Percentiles rank a stretch among this genome's conserved stretches.
Conservation (phyloP, 139 green algal genomes). For the Volvox africanus region DNA sequence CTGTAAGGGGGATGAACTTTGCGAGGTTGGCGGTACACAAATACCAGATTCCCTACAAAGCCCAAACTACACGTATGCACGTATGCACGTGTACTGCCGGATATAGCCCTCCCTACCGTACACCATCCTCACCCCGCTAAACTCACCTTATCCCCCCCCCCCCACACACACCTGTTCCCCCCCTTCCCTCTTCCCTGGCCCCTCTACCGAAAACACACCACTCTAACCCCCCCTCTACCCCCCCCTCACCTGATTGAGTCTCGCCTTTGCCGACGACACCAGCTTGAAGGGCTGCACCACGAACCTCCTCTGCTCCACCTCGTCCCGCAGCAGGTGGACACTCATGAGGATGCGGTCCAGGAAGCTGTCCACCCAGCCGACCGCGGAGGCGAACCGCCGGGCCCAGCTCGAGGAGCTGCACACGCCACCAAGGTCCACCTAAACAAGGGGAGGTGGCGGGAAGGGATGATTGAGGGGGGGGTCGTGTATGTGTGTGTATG, state of each 20-base stretch:
- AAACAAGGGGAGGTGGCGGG: not conserved
- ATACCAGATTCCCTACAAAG: too few species aligned
- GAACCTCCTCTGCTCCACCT: conserved; percentile 62
- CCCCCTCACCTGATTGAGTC: not conserved
- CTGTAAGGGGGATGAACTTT: too few species aligned
- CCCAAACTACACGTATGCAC: too few species aligned
- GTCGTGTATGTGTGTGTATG: too few species aligned
- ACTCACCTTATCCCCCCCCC: not conserved
- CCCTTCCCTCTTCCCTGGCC: not conserved
- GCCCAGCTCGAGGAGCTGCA: not conserved
- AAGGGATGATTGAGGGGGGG: too few species aligned
- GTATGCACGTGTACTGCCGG: too few species aligned
- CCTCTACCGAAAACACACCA: not conserved
- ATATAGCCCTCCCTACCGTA: too few species aligned
- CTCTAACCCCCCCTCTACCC: not conserved
- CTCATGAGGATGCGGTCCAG: conserved; percentile 67
- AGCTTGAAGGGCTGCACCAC: conserved; percentile 29
- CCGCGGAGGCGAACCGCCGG: conserved; percentile 13
- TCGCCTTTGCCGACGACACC: conserved; percentile 21
- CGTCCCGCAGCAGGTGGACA: conserved; percentile 52
- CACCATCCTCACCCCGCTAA: not conserved
- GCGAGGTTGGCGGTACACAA: too few species aligned
- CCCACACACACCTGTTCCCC: not conserved
- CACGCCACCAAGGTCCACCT: conserved; percentile 45
- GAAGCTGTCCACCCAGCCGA: conserved; percentile 58